Base-by-base conservation (phyloP, 306 rosid species). In the Quercus berberidifolia region DNA sequence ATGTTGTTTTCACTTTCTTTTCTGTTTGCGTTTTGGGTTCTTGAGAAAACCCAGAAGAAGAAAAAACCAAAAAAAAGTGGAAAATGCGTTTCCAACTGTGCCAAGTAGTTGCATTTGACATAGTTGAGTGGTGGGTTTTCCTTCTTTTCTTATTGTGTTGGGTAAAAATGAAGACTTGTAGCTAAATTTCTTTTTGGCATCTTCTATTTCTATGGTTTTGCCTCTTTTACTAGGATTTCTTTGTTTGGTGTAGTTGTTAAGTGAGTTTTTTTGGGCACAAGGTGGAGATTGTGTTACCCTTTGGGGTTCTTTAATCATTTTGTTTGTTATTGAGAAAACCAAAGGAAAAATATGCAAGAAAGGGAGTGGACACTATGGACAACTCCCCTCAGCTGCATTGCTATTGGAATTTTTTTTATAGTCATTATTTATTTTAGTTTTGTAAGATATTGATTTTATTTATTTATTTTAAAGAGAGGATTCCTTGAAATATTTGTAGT, bases 401-500 rank as follows among this genome's bases (percentile, higher is more conserved):
- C 21, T 31, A 6, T 31, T 30, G 13, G 41, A n/a, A 65, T 67
- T 38, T 55, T 55, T 38, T 38, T 41, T 41, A 41, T 8, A 41
- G 3, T 41, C 46, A 41, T 41, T 41, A 41, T 41, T 41, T 8
- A 8, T 41, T 41, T 41, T 41, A 8, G 46, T 41, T 41, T 41
- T 8, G 46, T 41, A 41, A 41, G 11, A 2, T 41, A 41, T 41
- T 41, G 46, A 2, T 41, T 38, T 41, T 41, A 41, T 41, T 10
- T 49, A 3, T 49, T 49, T 49, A 12, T 12, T 49, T 73, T 70
- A 25, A 75, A 19, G 26, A 54, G 62, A 28, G 43, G 71, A 60
- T 33, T 77, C 72, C 72, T 68, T 73, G 80, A 81, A 65, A 33
- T 25, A 41, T 79, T 79, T 86, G 75, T 85, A 88, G 94, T 79